These are phyloP conservation scores for Hypoxylon sp. DNA, from an alignment of 2,329 filamentous ascomycete genomes.

Conservation along the genomic window DNA sequence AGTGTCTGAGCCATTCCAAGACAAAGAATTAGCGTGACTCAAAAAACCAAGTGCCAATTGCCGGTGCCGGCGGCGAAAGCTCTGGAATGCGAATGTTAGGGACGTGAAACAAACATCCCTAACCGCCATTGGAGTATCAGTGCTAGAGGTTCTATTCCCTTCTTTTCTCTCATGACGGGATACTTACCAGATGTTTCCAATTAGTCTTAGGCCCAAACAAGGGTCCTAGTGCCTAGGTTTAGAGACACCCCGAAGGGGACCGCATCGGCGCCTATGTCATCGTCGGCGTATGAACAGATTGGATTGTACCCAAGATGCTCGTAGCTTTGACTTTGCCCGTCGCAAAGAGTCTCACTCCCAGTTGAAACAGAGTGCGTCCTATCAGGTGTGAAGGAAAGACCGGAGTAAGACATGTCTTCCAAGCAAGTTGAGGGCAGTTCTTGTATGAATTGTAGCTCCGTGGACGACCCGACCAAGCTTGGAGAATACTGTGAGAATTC, in stretches of 20 bases:
- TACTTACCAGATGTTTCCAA: constrained; percentile 6
- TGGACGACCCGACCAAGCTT: background rate
- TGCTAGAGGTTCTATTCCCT: constrained; percentile 4
- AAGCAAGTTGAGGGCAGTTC: background rate
- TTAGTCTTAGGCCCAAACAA: background rate
- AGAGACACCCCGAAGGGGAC: background rate
- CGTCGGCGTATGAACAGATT: background rate
- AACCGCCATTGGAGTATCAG: constrained; percentile 6
- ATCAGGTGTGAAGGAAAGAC: background rate
- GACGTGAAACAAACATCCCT: background rate
- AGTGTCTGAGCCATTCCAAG: constrained; percentile 6
- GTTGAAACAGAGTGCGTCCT: background rate
- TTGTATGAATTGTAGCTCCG: background rate
- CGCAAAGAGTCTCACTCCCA: background rate
- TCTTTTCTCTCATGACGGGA: constrained; percentile 6
- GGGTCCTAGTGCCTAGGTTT: background rate
- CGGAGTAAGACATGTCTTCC: constrained; percentile 5
- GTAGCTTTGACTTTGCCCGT: background rate
- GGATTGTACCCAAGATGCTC: background rate
- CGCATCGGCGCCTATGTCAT: background rate
- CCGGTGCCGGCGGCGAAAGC: constrained; percentile 14
- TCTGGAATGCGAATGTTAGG: constrained; percentile 34
- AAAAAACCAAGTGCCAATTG: constrained; percentile 24
- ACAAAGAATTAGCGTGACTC: constrained; percentile 31
- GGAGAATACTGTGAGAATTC: background rate